Conservation (phyloP, 257 asterid species). For the Solanum bukasovii region DNA sequence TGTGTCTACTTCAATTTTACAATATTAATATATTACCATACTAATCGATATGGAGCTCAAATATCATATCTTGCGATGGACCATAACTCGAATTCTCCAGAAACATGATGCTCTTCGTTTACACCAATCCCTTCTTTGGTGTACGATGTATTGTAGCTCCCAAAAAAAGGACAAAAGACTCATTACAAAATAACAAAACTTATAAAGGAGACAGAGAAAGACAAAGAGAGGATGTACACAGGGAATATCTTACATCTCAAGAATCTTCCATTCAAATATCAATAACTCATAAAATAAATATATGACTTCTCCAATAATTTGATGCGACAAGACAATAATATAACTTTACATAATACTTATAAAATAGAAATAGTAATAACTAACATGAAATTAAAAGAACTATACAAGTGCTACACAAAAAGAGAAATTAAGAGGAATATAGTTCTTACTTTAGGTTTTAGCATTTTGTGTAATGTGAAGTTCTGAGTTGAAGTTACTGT, state of each 20-base stretch:
- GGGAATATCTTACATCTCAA: slow-evolving; percentile 12
- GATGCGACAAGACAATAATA: too few relatives aligned
- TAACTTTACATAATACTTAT: too few relatives aligned
- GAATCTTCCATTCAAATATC: not conserved
- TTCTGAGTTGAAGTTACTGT: too few relatives aligned
- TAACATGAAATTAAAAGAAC: not conserved
- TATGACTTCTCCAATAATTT: too few relatives aligned
- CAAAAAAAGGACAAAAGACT: slow-evolving; percentile 4
- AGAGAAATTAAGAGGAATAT: not conserved
- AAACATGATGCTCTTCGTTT: not conserved
- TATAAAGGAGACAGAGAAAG: slow-evolving; percentile 5
- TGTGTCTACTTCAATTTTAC: not conserved
- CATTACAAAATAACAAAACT: not conserved
- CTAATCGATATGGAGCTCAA: not conserved
- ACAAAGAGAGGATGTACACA: not conserved
- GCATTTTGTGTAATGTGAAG: not conserved
- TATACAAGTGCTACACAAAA: not conserved
- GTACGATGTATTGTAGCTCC: not conserved
- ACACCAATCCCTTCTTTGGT: slow-evolving; percentile 7
- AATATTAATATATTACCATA: not conserved
- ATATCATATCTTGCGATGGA: not conserved
- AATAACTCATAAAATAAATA: not conserved
- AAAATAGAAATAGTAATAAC: too few relatives aligned
- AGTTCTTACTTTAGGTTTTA: not conserved
- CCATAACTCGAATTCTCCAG: not conserved